Base-by-base conservation (phyloP, 352 stramenopile genomes). In the Peronospora farinosa region DNA sequence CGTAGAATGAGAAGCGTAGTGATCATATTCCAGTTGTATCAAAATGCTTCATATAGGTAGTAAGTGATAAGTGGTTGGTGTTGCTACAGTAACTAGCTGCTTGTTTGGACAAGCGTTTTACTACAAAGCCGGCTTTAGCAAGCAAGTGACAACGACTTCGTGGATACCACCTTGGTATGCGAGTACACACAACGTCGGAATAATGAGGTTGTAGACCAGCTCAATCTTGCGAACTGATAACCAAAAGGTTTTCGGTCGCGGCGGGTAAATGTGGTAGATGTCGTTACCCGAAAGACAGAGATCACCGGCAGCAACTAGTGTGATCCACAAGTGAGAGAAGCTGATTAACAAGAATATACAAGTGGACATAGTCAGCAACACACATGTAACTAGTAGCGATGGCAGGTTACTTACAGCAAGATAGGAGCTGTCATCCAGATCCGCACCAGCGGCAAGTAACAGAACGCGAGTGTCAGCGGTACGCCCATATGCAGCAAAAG, bases 401-500 rank as follows among this genome's bases (percentile, higher is more conserved):
- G n/a, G 11, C 23, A 23, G 21, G 4, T 35, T 15, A 69, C 67
- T 40, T 62, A 77, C 67, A 70, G 19, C 35, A 80, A 61, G 39
- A 72, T 71, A 2, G 65, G 67, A 16, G 40, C 17, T 0, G 60
- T 77, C 70, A 80, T 80, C 70, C 70, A 80, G 31, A 80, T 36
- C 8, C 51, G 47, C 16, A 80, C 64, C 13, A 73, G 56, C 35
- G 57, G 57, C 16, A 80, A 46, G 48, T 80, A 75, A 57, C 57
- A 74, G 48, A 65, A 66, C 23, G 63, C 58, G 30, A 80, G 62
- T 17, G 50, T 54, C 27, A 74, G 47, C 25, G 70, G 70, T 40
- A 74, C 51, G 35, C 60, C 60, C 59, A 77, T 67, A 53, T 80
- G 70, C 41, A 80, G 46, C 33, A 72, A 10, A 5, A 67, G 41